Evolutionary conservation across 257 asterid genomes (phyloP), one percentile per base, ranked within the genome.

Genomic region (Pogostemon cablin): DNA sequence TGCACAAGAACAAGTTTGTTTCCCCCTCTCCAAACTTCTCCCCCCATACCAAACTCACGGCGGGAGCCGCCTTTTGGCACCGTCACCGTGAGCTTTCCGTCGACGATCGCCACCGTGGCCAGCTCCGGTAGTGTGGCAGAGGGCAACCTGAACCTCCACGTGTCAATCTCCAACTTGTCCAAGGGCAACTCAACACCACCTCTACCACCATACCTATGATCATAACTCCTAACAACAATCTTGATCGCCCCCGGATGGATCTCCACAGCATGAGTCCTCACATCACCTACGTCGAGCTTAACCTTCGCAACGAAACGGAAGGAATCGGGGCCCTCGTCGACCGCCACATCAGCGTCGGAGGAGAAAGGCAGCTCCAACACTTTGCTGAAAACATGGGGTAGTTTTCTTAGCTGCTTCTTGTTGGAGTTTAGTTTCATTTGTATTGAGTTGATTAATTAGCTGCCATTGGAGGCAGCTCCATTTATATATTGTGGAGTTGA

Each of bases 321-420:
- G 77, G 20, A 72, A 53, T 84, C 86, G 2, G 75, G 81, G 9
- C 79, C 73, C 77, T 87, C 93, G 68, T 89, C 85, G 32, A 89
- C 82, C 39, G 52, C 78, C 69, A 87, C 93, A 9, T 87, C 91
- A 11, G 88, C 91, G 9, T 87, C 95, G 3, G 88, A 85, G 20
- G 77, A 25, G 56, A 89, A 84, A 11, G 95, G 95, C 77, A 89
- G 71, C 62, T 89, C 90, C 62, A 87, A 65, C 60, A 89, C 92
- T 70, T 84, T 87, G 82, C 90, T 79, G 38, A 87, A 87, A 10
- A 89, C 91, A 56, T 89, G 92, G 55, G 96, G 96, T 61, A 89
- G 66, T 76, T 80, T 86, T 68, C 88, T 64, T 55, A 89, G 90
- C 79, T 80, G 85, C 71, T 79, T 83, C 67, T 54, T 56, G 9